These are phyloP conservation scores for Extremus antarcticus DNA, from an alignment of 495 filamentous ascomycete species.

Conservation along the genomic window DNA sequence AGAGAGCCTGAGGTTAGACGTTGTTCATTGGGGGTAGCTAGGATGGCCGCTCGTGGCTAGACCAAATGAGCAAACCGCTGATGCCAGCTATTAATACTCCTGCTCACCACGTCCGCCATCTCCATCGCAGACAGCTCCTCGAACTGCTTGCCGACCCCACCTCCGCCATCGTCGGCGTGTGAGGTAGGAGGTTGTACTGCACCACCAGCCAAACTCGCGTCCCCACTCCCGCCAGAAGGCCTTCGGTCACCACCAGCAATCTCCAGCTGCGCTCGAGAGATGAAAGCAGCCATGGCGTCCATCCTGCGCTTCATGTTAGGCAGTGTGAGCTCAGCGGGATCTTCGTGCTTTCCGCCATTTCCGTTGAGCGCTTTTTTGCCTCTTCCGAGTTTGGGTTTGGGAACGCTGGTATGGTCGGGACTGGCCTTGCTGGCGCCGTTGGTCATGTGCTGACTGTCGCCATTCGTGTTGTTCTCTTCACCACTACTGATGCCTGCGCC, in stretches of 20 bases:
- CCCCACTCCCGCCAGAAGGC: slow-evolving; percentile 10
- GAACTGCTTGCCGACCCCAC: not conserved
- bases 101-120: slow-evolving; percentile 35
- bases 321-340: slow-evolving; percentile 65
- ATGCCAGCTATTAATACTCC: slow-evolving; percentile 24
- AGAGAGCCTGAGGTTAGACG: too few species aligned
- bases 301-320: slow-evolving; percentile 85
- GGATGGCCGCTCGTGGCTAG: too few species aligned
- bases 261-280: slow-evolving; percentile 81
- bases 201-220: slow-evolving; percentile 14
- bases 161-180: not conserved
- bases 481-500: slow-evolving; percentile 38
- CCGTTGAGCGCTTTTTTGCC: slow-evolving; percentile 21
- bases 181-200: not conserved
- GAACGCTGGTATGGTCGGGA: not conserved
- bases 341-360: slow-evolving; percentile 37
- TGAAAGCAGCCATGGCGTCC: slow-evolving; percentile 75
- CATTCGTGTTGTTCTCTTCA: slow-evolving; percentile 30
- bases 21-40: too few species aligned
- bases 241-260: slow-evolving; percentile 53
- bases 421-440: slow-evolving; percentile 23
- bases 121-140: slow-evolving; percentile 20
- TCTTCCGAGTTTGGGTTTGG: slow-evolving; percentile 12
- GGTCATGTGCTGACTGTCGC: slow-evolving; percentile 25
- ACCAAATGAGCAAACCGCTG: slow-evolving; percentile 1